Evolutionary conservation across 306 rosid species (phyloP).

Genomic region (Styphnolobium japonicum): DNA sequence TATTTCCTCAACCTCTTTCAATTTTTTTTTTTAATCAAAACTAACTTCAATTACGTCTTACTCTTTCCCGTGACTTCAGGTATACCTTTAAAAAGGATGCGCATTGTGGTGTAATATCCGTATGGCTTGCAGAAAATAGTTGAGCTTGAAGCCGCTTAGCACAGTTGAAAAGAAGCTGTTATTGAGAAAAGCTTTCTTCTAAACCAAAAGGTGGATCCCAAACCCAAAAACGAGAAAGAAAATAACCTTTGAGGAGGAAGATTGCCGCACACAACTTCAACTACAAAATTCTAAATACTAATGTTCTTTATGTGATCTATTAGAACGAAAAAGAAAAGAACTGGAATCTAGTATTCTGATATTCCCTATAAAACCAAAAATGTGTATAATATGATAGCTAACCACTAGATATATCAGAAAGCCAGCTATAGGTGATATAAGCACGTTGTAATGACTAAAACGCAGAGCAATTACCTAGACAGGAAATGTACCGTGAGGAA

Average conservation of each 20-base stretch:
- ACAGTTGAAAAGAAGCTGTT: background rate
- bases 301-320: too few relatives aligned
- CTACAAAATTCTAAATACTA: too few relatives aligned
- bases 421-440: background rate
- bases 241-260: background rate
- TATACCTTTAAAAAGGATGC: background rate
- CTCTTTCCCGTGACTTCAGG: background rate
- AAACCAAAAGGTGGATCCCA: background rate
- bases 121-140: background rate
- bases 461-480: constrained; percentile 41
- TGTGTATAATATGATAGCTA: background rate
- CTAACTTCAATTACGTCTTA: background rate
- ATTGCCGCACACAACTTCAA: background rate
- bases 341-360: too few relatives aligned
- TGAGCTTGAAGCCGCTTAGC: background rate
- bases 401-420: background rate
- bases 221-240: background rate
- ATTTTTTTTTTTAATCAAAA: background rate
- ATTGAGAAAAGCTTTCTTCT: background rate
- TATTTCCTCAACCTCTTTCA: background rate
- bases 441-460: background rate
- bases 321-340: too few relatives aligned
- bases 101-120: background rate
- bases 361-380: background rate
- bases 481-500: constrained; percentile 62